Evolutionary conservation across 2,329 filamentous ascomycete species (phyloP), one percentile per base, ranked within the genome.

Genomic region (Stagonosporopsis vannaccii): DNA sequence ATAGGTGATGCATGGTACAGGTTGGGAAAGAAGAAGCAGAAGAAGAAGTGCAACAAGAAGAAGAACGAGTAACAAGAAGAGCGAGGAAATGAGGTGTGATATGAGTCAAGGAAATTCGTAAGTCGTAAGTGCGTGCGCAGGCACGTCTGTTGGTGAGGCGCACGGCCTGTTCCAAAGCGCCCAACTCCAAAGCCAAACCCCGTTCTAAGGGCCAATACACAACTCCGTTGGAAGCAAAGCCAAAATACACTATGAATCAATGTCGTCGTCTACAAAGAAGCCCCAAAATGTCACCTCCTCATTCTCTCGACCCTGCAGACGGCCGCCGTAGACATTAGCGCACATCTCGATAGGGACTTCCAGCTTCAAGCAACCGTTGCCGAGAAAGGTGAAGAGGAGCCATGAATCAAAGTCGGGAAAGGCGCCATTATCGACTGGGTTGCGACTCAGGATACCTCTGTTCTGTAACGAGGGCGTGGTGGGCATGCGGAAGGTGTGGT

Each of bases 271-370:
- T 28, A 74, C 68, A 39, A 75, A 73, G 54, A 74, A 65, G 42
- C 70, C 72, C 72, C 72, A 75, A 58, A 75, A 75, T 19, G 71
- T 59, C 9, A 75, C 65, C 35, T 75, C 72, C 37, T 73, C 69
- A 37, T 73, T 71, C 43, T 74, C 71, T 17, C 71, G 60, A 11
- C 71, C 72, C 9, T 48, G 44, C 40, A 75, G 60, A 25, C 64
- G 58, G 30, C 69, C 69, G 36, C 70, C 69, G 57, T 73, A 75
- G 32, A 74, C 62, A 40, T 73, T 62, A 51, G 71, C 72, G 57
- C 72, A 75, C 71, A 75, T 73, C 46, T 75, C 72, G 36, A 75
- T 67, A 41, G 72, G 72, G 11, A 75, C 64, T 53, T 75, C 72
- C 35, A 75, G 63, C 61, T 74, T 75, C 40, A 75, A 56, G 59